Evolutionary conservation across 1,139 yeast genomes (phyloP), one percentile per base, ranked within the genome.

Genomic region (Zygosaccharomyces sapae): DNA sequence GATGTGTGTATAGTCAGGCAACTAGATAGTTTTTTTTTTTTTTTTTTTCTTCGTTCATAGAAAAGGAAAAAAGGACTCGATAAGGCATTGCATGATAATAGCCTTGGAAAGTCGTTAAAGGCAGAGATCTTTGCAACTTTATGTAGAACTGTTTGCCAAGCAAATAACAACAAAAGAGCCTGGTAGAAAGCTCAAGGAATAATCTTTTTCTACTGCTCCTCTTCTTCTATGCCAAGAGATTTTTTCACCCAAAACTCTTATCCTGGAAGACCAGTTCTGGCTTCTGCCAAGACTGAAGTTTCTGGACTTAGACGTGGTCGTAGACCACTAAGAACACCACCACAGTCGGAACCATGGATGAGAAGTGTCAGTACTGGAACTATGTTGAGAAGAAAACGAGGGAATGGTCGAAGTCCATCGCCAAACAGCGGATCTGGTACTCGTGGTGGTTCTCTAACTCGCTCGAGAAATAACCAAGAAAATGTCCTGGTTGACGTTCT

Each of bases 401-500:
- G 7, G 10, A 24, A 19, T 27, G 22, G 13, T 10, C 16, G 16
- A 3, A 43, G 40, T 18, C 33, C 35, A 9, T 43, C 49, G 16
- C 49, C 49, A 19, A 18, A 29, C 12, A 8, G 7, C 13, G 6
- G 22, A 18, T 16, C 25, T 22, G 7, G 7, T 6, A 6, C 38
- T 25, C 38, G 38, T 27, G 36, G 27, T 20, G 35, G 39, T 16
- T 38, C 19, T 35, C 24, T 29, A 29, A 38, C 34, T 16, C 34
- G 22, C 25, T 29, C 36, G 18, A 43, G 41, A 38, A 51, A 44
- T 43, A 44, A 8, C 7, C 34, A 42, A 41, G 53, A 38, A 45
- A 52, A 22, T 22, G 52, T 48, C 42, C 50, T 39, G 18, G 58
- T 63, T 5, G 69, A 65, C 37, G 62, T 65, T 5, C 43, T 65